A percentile compares a stretch with the other conserved stretches of the same genome.
phyloP scores from a whole-genome alignment of 1,284 basidiomycete species.

The Rhodofomes roseus region DNA sequence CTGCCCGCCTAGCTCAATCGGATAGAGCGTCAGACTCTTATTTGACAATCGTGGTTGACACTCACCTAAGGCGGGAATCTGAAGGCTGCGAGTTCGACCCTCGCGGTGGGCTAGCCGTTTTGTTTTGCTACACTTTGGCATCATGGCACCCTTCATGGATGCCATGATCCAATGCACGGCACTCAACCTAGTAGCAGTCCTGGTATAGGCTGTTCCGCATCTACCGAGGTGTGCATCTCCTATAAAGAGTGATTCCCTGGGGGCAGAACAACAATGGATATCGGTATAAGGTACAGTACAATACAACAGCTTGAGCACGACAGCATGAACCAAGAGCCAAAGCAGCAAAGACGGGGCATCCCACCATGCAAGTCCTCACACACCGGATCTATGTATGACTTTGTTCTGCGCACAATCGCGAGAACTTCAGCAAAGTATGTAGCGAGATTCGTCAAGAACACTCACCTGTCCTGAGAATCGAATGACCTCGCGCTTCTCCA shows the following conservation, averaged over 20 bases:
- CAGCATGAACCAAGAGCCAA: not conserved
- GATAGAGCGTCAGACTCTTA: conserved; percentile 80
- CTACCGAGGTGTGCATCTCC: too few relatives aligned
- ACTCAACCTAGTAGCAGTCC: too few relatives aligned
- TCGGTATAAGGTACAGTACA: not conserved
- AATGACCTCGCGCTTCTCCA: conserved; percentile 95
- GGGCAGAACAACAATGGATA: too few relatives aligned
- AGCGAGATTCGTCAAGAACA: conserved; percentile 6
- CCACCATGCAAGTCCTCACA: conserved; percentile 1
- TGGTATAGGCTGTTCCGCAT: too few relatives aligned
- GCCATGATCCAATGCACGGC: too few relatives aligned
- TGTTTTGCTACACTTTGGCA: not conserved
- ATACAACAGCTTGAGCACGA: not conserved
- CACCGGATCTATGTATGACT: conserved; percentile 35
- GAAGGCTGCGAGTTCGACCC: conserved; percentile 80
- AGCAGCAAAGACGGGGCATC: not conserved
- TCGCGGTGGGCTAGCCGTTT: conserved; percentile 72
- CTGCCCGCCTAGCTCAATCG: conserved; percentile 81
- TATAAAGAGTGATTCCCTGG: too few relatives aligned
- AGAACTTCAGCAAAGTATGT: not conserved
- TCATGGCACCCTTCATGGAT: too few relatives aligned
- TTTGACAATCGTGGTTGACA: not conserved
- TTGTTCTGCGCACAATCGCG: conserved; percentile 42
- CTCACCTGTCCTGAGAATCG: conserved; percentile 79
- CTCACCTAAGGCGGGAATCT: conserved; percentile 7